Base-by-base conservation (phyloP, 2,329 filamentous ascomycete genomes). In the Dactylonectria macrodidyma region DNA sequence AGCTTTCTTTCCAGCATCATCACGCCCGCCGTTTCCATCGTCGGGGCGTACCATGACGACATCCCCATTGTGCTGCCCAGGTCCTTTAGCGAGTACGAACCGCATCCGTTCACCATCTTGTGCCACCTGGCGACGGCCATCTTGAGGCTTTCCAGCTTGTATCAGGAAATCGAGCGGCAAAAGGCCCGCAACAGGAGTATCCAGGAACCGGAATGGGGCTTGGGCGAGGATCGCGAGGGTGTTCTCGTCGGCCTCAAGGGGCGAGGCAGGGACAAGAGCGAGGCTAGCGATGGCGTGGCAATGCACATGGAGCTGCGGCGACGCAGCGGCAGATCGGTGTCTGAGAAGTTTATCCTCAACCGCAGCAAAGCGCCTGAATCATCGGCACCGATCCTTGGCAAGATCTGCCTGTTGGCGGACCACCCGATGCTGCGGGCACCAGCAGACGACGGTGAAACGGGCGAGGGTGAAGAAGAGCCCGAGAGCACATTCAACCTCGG, bases 51-150 rank as follows among this genome's bases (percentile, higher is more conserved):
- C 80, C 96, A 98, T 83, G 85, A 88, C 59, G 95, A 98, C 81
- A 87, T 95, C 4, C 92, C 94, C 1, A 80, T 90, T 30, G 74
- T 83, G 61, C 80, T 87, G 81, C 80, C 78, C 34, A 81, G 65
- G 41, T 77, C 79, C 8, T 81, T 79, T 59, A 82, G 80, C 72
- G 85, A 88, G 75, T 91, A 93, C 80, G 83, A 88, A 19, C 94
- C 95, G 1, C 83, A 89, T 33, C 90, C 94, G 0, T 85, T 97
- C 12, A 90, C 90, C 1, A 84, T 95, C 1, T 85, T 98, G 24
- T 89, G 87, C 52, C 97, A 97, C 81, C 90, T 98, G 65, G 93
- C 95, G n/a, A 99, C 96, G 3, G 92, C 94, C 3, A 88, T 98
- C 60, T 86, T 98, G 66, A 90, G 89, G 5, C 85, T 93, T 0